phyloP scores from a whole-genome alignment of 1,139 yeast species.

The Meyerozyma smithsonii region DNA sequence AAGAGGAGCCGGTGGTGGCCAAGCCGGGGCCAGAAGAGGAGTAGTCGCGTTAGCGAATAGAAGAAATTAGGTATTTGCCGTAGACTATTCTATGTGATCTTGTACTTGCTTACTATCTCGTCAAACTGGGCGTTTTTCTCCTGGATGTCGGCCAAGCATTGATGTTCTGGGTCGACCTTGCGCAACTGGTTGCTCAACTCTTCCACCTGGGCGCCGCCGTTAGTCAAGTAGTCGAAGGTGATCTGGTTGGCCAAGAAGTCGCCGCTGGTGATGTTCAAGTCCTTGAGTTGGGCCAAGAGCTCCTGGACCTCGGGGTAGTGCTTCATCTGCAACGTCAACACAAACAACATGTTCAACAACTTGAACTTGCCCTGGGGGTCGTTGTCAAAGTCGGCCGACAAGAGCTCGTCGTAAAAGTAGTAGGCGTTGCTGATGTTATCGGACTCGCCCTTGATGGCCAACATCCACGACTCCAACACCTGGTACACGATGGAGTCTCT shows the following conservation, averaged over 20 bases:
- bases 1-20: background rate
- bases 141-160: slow-evolving; percentile 44
- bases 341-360: slow-evolving; percentile 35
- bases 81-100: background rate
- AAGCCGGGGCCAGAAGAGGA: slow-evolving; percentile 3
- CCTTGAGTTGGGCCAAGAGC: slow-evolving; percentile 40
- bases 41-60: background rate
- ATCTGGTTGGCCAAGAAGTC: slow-evolving; percentile 58
- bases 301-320: slow-evolving; percentile 45
- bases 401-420: slow-evolving; percentile 71
- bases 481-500: slow-evolving; percentile 67
- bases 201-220: slow-evolving; percentile 38
- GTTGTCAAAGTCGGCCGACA: slow-evolving; percentile 41
- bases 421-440: slow-evolving; percentile 55
- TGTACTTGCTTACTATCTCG: slow-evolving; percentile 52
- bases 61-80: background rate
- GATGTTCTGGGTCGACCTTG: slow-evolving; percentile 44
- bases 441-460: slow-evolving; percentile 51
- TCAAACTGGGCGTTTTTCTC: slow-evolving; percentile 54
- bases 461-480: slow-evolving; percentile 64
- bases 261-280: slow-evolving; percentile 30
- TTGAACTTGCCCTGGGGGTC: slow-evolving; percentile 35
- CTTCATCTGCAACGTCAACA: slow-evolving; percentile 40
- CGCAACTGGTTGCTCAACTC: slow-evolving; percentile 39
- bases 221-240: slow-evolving; percentile 47